Evolutionary conservation across 495 filamentous ascomycete genomes (phyloP), one percentile per base, ranked within the genome.

Genomic region (Trichoderma virens): DNA sequence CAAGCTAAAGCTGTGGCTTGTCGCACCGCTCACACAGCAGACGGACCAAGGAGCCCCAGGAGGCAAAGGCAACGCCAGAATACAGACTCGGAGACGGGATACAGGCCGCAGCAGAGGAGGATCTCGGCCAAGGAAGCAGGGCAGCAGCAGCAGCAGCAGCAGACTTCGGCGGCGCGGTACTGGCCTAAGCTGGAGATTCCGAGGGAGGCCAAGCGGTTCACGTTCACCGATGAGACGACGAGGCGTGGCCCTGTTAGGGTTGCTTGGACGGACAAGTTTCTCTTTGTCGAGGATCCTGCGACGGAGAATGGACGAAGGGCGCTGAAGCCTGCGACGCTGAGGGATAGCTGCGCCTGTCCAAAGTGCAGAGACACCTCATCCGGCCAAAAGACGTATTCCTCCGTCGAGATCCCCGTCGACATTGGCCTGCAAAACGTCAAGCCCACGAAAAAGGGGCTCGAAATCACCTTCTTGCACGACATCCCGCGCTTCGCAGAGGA

Each of bases 371-470:
- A 96, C 73, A 82, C 83, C 2, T 83, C 88, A 62, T 92, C 91
- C 0, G 88, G 85, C 63, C 93, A 98, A 70, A 93, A 93, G 73
- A 85, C 82, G 34, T 93, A 93, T 74, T 80, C 87, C 28, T 89
- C 88, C 0, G 77, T 78, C 51, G 88, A 95, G 43, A 87, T 97
- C 31, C 88, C 89, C 0, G 6, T 66, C 2, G 30, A 77, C 16
- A 83, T 91, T 59, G 34, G 64, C 13, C 72, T 84, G 2, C 62
- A 66, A 13, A 61, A 67, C 8, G 68, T 78, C 6, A 20, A 70
- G 7, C 1, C 68, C 3, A 67, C 75, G 7, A 68, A 66, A 0
- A 74, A 79, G 11, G 69, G 67, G 2, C 66, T 93, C 1, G 67
- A 77, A 14, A 71, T 96, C 0, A 66, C 69, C 6, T 97, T 91